Evolutionary conservation across 306 rosid genomes (phyloP), one percentile per base, ranked within the genome.

Genomic region (Trifolium repens): DNA sequence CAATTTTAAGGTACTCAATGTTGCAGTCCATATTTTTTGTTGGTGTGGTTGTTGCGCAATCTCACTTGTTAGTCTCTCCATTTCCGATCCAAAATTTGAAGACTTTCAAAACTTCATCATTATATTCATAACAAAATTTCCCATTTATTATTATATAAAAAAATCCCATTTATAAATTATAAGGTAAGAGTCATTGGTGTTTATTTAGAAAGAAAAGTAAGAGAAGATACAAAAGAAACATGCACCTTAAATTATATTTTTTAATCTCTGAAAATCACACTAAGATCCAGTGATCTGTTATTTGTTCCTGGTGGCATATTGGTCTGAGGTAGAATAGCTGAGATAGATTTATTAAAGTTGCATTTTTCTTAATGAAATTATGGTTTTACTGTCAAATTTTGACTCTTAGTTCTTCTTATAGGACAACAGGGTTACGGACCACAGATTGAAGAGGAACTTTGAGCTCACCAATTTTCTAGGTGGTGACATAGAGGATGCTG

Each of bases 341-440:
- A 22, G 62, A 66, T 50, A 78, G 24, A 58, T 63, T 5, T 32
- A 15, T 59, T 61, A 2, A 40, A 39, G 9, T 43, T 81, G 43
- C 63, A 39, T 58, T 65, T 74, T 27, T 69, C 77, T 22, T 47
- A 34, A 30, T 57, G 59, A 58, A 40, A 39, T 60, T 62, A 72
- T 75, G 22, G 30, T 62, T 58, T 80, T 58, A 75, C 57, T 39
- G 78, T 66, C 73, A 80, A 60, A 22, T 79, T 53, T 22, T 30
- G 13, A 74, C 65, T n/a, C 30, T 37, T 47, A 65, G 35, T 67
- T 55, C 58, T 47, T 67, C 53, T 16, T 64, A 74, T 50, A 94
- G 99, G 99, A 94, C 79, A 94, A 90, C 73, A 86, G 97, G 82
- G 99, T 92, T 54, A 94, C 99, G 8, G 99, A 94, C 74, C 97